phyloP scores from a whole-genome alignment of 257 asterid genomes.

The Solanum dulcamara region DNA sequence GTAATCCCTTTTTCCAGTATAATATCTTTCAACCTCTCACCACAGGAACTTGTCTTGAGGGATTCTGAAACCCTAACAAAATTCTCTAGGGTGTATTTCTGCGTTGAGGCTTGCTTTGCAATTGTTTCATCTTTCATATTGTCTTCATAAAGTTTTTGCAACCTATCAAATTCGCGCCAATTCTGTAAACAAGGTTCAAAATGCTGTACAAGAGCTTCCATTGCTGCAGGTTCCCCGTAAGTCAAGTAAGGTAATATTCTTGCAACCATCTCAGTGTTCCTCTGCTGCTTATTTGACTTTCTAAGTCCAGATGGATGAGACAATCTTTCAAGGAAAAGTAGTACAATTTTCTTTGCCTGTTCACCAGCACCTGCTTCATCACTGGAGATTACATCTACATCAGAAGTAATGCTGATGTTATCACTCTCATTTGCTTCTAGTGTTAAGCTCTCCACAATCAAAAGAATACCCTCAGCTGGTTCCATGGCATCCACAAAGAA shows the following conservation, averaged over 20 bases:
- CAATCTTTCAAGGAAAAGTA: constrained; percentile 90
- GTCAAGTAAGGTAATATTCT: constrained; percentile 96
- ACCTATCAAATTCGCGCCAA: constrained; percentile 75
- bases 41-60: constrained; percentile 90
- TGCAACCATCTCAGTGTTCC: constrained; percentile 99
- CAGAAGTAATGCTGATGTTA: constrained; percentile 65
- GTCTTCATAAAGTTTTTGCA: constrained; percentile 61
- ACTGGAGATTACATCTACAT: constrained; percentile 57
- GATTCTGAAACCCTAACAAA: constrained; percentile 95
- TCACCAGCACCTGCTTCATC: constrained; percentile 89
- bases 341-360: constrained; percentile 95
- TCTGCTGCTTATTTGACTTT: constrained; percentile 87
- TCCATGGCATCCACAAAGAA: constrained; percentile 97
- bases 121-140: constrained; percentile 69
- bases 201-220: constrained; percentile 96
- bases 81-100: constrained; percentile 83
- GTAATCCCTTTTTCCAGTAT: constrained; percentile 90
- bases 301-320: constrained; percentile 89
- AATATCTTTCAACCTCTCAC: constrained; percentile 95
- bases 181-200: constrained; percentile 79
- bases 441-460: constrained; percentile 90
- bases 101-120: constrained; percentile 63
- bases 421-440: constrained; percentile 95
- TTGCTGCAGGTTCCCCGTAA: constrained; percentile 96
- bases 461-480: constrained; percentile 95